Evolutionary conservation across 2,329 filamentous ascomycete species (phyloP).

Genomic region (Parastagonospora nodorum): DNA sequence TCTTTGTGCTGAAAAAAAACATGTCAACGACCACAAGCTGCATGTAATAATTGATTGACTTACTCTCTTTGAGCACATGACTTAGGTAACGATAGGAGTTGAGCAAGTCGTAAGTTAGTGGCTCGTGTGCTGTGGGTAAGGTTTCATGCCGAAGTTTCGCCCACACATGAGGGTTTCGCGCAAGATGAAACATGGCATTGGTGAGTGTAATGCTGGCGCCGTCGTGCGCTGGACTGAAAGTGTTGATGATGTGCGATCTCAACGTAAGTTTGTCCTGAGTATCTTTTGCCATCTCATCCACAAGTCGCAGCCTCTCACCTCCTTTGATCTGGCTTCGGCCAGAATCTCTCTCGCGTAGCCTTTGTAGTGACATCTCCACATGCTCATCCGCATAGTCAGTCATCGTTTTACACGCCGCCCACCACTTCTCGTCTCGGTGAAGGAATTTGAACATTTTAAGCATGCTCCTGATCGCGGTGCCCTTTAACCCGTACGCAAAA

Average conservation of each 20-base stretch:
- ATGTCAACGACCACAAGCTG: no score
- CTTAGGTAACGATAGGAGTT: slow-evolving; percentile 20
- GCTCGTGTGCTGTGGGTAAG: slow-evolving; percentile 5
- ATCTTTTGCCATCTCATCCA: slow-evolving; percentile 22
- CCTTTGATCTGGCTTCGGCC: slow-evolving; percentile 2
- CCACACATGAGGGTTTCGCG: slow-evolving; percentile 21
- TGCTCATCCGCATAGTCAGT: slow-evolving; percentile 13
- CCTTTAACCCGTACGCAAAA: slow-evolving; percentile 13
- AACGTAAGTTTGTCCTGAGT: slow-evolving; percentile 19
- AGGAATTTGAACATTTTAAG: slow-evolving; percentile 11
- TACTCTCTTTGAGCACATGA: slow-evolving; percentile 14
- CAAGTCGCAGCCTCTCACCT: slow-evolving; percentile 9
- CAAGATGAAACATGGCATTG: slow-evolving; percentile 28
- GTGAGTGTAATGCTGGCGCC: slow-evolving; percentile 20
- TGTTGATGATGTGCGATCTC: slow-evolving; percentile 18
- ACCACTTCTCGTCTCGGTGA: slow-evolving; percentile 14
- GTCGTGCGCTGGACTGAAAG: slow-evolving; percentile 27
- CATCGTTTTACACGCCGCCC: slow-evolving; percentile 10
- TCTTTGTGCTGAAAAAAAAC: slow-evolving; percentile 6
- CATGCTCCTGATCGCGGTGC: slow-evolving; percentile 7
- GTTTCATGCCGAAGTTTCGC: slow-evolving; percentile 21
- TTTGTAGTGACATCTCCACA: slow-evolving; percentile 8
- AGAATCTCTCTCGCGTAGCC: neutral
- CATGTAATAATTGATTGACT: no score
- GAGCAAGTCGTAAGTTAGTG: slow-evolving; percentile 24